phyloP scores from a whole-genome alignment of 2,329 filamentous ascomycete species.

The Colletotrichum nymphaeae region DNA sequence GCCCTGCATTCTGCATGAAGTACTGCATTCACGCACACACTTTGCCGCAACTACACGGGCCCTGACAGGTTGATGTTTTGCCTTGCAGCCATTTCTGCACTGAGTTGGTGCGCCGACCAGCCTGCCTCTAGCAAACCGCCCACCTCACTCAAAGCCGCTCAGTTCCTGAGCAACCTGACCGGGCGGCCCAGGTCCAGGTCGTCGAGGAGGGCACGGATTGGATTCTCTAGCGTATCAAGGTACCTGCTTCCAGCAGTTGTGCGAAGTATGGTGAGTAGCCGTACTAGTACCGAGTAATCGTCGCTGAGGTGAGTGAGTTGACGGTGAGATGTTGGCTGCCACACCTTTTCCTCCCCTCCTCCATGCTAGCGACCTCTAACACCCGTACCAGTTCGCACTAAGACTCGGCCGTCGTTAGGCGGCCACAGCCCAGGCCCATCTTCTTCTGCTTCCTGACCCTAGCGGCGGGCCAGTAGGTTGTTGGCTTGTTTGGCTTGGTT shows the following conservation, averaged over 20 bases:
- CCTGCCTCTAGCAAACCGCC: constrained; percentile 10
- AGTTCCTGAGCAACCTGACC: constrained; percentile 25
- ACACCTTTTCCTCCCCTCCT: constrained; percentile 8
- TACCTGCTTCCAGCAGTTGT: not conserved
- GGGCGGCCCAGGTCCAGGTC: not conserved
- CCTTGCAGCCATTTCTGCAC: constrained; percentile 22
- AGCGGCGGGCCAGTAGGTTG: constrained; percentile 11
- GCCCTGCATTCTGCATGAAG: not conserved
- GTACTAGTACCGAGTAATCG: not conserved
- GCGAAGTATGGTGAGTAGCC: not conserved
- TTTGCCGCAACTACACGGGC: constrained; percentile 18
- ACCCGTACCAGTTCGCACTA: constrained; percentile 30
- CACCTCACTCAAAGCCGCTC: constrained; percentile 14
- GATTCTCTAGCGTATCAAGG: not conserved
- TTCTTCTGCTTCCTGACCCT: not conserved
- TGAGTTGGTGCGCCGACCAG: not conserved
- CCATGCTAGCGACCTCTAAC: not conserved
- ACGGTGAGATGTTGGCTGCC: constrained; percentile 27
- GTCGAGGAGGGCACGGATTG: too few relatives aligned
- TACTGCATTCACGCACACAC: not conserved
- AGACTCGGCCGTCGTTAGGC: constrained; percentile 11
- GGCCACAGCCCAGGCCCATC: constrained; percentile 23
- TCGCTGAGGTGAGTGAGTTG: constrained; percentile 5
- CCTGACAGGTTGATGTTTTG: constrained; percentile 24
- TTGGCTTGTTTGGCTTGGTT: constrained; percentile 3